Conservation (phyloP, 176 grass and related monocot genomes). For the Oropetium thomaeum region DNA sequence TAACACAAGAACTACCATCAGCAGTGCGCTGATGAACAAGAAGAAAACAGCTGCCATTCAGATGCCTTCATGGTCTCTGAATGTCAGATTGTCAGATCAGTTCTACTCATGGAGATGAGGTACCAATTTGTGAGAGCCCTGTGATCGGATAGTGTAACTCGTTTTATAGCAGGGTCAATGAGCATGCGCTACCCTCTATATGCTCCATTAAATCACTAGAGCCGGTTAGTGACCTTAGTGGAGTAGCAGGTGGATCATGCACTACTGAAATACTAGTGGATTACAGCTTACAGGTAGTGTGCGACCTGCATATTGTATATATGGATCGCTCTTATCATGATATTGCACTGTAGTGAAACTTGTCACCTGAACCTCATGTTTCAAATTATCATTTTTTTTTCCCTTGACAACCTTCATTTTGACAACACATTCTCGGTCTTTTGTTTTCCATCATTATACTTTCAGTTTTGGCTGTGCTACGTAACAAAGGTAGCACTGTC, state of each 20-base stretch:
- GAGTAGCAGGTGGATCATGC: conserved; percentile 42
- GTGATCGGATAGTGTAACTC: background rate
- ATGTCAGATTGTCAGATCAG: background rate
- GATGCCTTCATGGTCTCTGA: background rate
- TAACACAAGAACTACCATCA: conserved; percentile 11
- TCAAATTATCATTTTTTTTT: background rate
- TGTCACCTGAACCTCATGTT: too few species aligned
- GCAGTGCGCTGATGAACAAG: conserved; percentile 1
- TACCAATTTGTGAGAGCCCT: background rate
- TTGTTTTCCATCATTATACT: too few species aligned
- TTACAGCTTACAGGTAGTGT: conserved; percentile 47
- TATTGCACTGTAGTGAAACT: too few species aligned
- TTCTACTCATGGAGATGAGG: background rate
- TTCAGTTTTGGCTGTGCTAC: background rate
- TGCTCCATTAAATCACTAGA: background rate
- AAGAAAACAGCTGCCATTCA: conserved; percentile 10
- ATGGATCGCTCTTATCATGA: too few species aligned
- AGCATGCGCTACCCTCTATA: conserved; percentile 4
- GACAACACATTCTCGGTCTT: too few species aligned
- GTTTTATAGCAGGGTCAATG: conserved; percentile 31
- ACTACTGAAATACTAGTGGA: conserved; percentile 41
- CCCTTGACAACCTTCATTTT: background rate
- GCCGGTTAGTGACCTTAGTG: conserved; percentile 22
- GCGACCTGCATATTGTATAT: conserved; percentile 34
- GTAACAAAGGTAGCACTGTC: conserved; percentile 5